A percentile compares a stretch with the other conserved stretches of the same genome.
phyloP scores from a whole-genome alignment of 495 filamentous ascomycete species.

The Massariosphaeria phaeospora region DNA sequence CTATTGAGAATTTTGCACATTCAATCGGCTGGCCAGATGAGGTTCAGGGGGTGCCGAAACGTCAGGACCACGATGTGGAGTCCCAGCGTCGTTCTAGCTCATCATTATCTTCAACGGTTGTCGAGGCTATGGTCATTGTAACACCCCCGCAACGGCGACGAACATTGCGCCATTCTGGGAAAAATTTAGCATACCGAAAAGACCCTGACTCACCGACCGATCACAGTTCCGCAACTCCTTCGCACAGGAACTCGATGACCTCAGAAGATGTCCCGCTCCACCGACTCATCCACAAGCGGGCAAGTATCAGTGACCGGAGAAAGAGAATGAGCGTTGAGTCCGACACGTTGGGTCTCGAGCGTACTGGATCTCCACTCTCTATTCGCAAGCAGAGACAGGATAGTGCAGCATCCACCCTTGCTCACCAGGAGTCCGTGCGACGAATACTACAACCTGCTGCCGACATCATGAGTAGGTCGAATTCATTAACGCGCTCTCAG shows the following conservation, averaged over 20 bases:
- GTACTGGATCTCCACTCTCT: conserved; percentile 14
- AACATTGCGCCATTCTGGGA: conserved; percentile 33
- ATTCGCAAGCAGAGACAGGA: conserved; percentile 10
- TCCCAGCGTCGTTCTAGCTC: conserved; percentile 27
- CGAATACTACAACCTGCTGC: conserved; percentile 22
- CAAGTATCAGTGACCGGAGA: conserved; percentile 25
- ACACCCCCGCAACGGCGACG: conserved; percentile 26
- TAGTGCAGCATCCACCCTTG: conserved; percentile 8
- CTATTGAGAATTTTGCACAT: conserved; percentile 30
- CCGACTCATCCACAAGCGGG: conserved; percentile 30
- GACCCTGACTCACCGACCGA: conserved; percentile 20
- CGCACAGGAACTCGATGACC: conserved; percentile 24
- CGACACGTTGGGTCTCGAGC: conserved; percentile 8
- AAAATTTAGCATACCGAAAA: conserved; percentile 29
- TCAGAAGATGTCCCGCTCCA: conserved; percentile 27
- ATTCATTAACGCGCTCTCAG: conserved; percentile 10
- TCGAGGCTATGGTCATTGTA: conserved; percentile 34
- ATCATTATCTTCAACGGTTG: conserved; percentile 31
- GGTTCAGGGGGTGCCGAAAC: background rate
- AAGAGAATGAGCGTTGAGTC: conserved; percentile 19
- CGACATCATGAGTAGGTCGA: conserved; percentile 19
- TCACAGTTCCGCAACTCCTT: conserved; percentile 7
- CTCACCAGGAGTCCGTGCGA: conserved; percentile 19
- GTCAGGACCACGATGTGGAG: conserved; percentile 8
- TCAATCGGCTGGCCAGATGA: conserved; percentile 30